A percentile compares a stretch with the other conserved stretches of the same genome.
These are phyloP conservation scores for Cetradonia linearis DNA, from an alignment of 495 filamentous ascomycete species.

Conservation along the genomic window DNA sequence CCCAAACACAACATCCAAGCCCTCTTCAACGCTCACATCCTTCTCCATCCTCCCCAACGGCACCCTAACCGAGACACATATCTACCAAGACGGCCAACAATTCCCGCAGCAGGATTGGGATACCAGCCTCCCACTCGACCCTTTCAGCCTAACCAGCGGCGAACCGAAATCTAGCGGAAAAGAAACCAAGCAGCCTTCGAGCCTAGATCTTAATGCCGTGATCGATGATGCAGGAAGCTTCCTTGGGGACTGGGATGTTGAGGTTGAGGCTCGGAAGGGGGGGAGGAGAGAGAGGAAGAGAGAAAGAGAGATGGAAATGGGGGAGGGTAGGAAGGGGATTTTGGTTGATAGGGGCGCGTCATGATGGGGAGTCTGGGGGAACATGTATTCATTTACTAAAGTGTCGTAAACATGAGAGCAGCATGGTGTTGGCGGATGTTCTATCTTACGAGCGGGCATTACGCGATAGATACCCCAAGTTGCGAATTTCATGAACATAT, in stretches of 20 bases:
- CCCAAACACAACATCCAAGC: slow-evolving; percentile 5
- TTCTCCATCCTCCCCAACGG: slow-evolving; percentile 24
- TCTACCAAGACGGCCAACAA: slow-evolving; percentile 23
- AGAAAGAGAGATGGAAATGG: not conserved
- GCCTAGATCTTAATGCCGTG: slow-evolving; percentile 20
- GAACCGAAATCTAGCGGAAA: not conserved
- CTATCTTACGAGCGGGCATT: not conserved
- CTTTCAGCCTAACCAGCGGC: slow-evolving; percentile 2
- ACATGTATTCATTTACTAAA: not conserved
- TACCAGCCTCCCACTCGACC: slow-evolving; percentile 13
- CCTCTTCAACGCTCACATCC: slow-evolving; percentile 19
- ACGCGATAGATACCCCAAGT: not conserved
- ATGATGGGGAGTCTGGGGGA: not conserved
- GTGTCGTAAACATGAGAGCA: not conserved
- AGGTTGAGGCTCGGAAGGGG: slow-evolving; percentile 16
- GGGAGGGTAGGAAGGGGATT: not conserved
- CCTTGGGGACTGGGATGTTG: slow-evolving; percentile 15
- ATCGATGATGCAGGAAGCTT: slow-evolving; percentile 24
- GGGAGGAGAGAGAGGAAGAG: slow-evolving; percentile 1
- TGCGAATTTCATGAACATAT: too few species aligned
- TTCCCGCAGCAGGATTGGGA: slow-evolving; percentile 4
- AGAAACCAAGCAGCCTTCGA: not conserved
- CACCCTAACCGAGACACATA: slow-evolving; percentile 17
- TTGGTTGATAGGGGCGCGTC: not conserved
- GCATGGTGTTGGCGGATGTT: not conserved